These are phyloP conservation scores for Penicillium corylophilum DNA, from an alignment of 2,329 filamentous ascomycete species.

Conservation along the genomic window DNA sequence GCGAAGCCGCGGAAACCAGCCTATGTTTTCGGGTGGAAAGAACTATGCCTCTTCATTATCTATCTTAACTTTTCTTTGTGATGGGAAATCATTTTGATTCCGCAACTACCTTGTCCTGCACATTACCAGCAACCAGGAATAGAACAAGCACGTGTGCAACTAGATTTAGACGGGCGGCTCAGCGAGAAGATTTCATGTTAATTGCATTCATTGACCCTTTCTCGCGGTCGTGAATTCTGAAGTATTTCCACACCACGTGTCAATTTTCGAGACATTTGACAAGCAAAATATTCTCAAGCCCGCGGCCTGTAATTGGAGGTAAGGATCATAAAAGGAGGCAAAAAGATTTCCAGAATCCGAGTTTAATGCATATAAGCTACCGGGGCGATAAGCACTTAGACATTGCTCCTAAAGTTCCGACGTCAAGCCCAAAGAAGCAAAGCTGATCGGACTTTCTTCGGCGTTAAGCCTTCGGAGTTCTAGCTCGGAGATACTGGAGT, in stretches of 20 bases:
- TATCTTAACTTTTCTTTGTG: too few relatives aligned
- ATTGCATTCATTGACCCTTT: not conserved
- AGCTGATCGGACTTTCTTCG: slow-evolving; percentile 1
- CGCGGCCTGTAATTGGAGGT: not conserved
- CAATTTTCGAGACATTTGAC: not conserved
- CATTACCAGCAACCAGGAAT: too few relatives aligned
- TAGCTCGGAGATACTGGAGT: slow-evolving; percentile 11
- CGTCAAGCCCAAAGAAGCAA: not conserved
- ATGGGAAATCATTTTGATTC: too few relatives aligned
- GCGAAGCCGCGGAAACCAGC: too few relatives aligned
- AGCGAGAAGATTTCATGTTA: not conserved
- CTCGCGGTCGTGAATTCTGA: too few relatives aligned
- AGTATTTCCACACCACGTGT: not conserved
- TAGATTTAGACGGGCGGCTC: not conserved
- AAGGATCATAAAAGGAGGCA: not conserved
- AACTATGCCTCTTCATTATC: too few relatives aligned
- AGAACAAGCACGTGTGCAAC: too few relatives aligned
- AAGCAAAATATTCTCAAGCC: not conserved
- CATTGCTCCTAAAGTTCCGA: not conserved
- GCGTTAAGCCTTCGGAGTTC: slow-evolving; percentile 8
- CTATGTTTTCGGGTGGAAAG: too few relatives aligned
- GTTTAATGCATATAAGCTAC: not conserved
- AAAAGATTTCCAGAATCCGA: not conserved
- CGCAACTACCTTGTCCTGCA: too few relatives aligned
- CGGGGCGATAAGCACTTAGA: too few relatives aligned